These are phyloP conservation scores for Neonectria neomacrospora DNA, from an alignment of 2,329 filamentous ascomycete species.

Conservation along the genomic window DNA sequence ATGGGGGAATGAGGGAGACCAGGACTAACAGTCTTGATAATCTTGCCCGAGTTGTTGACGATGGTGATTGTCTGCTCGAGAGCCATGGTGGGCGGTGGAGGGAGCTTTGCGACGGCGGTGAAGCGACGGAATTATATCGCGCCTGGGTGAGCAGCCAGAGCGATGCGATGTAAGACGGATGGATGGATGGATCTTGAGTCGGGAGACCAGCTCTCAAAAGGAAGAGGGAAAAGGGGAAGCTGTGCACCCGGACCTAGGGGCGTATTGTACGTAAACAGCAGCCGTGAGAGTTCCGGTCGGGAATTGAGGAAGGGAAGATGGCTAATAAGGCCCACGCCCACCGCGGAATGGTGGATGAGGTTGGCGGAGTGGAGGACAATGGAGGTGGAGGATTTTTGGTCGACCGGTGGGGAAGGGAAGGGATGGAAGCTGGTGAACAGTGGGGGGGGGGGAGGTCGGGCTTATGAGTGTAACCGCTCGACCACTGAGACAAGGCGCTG, in stretches of 20 bases:
- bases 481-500: neutral
- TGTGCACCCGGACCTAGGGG: constrained; percentile 12
- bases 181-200: neutral
- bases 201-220: constrained; percentile 41
- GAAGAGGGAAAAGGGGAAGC: neutral
- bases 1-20: neutral
- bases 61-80: constrained; percentile 82
- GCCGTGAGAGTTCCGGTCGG: constrained; percentile 2
- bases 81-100: constrained; percentile 50
- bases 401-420: constrained; percentile 6
- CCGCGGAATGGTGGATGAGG: constrained; percentile 23
- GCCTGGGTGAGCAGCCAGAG: neutral
- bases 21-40: constrained; percentile 82
- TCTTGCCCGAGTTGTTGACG: constrained; percentile 90
- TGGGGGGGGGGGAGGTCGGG: neutral
- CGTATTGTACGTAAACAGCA: constrained; percentile 17
- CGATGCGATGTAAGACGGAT: neutral
- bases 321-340: constrained; percentile 23
- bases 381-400: constrained; percentile 1
- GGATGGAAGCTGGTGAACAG: neutral
- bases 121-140: constrained; percentile 6
- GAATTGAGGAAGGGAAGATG: constrained; percentile 4
- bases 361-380: constrained; percentile 11
- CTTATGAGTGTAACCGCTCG: constrained; percentile 1
- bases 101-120: constrained; percentile 12